Percentiles rank a stretch among this genome's conserved stretches.
Conservation (phyloP, 352 stramenopile species). For the Pythium rishiriense region DNA sequence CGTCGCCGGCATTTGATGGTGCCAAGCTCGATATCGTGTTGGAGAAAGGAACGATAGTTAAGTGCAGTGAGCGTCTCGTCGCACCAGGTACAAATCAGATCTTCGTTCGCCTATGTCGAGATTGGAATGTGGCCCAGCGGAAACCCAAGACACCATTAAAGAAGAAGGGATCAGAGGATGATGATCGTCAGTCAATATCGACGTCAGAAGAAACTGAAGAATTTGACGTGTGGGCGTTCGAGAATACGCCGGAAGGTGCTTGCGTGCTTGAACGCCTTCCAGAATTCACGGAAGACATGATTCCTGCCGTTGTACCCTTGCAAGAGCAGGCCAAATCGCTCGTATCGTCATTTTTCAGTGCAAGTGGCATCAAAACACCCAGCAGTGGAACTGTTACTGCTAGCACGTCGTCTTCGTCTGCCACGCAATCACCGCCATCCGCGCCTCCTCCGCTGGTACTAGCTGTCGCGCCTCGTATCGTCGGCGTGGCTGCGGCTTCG, state of each 20-base stretch:
- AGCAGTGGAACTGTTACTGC: slow-evolving; percentile 2
- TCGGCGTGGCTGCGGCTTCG: slow-evolving; percentile 58
- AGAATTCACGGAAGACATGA: slow-evolving; percentile 39
- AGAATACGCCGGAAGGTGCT: slow-evolving; percentile 33
- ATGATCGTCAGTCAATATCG: slow-evolving; percentile 5
- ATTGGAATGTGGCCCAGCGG: slow-evolving; percentile 28
- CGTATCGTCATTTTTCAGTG: slow-evolving; percentile 60
- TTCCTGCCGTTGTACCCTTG: slow-evolving; percentile 32
- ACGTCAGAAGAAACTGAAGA: slow-evolving; percentile 13
- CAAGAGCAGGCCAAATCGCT: slow-evolving; percentile 75
- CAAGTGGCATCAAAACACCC: slow-evolving; percentile 38
- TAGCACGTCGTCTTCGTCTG: not conserved
- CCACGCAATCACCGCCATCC: not conserved
- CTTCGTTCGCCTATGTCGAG: slow-evolving; percentile 31
- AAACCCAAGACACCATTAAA: slow-evolving; percentile 7
- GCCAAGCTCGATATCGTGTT: slow-evolving; percentile 36
- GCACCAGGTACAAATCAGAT: slow-evolving; percentile 39
- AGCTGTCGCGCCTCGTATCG: slow-evolving; percentile 46
- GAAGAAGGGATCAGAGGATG: slow-evolving; percentile 11
- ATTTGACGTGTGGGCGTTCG: slow-evolving; percentile 32
- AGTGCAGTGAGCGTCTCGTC: slow-evolving; percentile 39
- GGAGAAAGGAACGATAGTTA: slow-evolving; percentile 41
- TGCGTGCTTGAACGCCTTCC: slow-evolving; percentile 54
- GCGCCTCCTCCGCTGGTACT: not conserved
- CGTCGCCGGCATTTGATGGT: slow-evolving; percentile 30